A percentile compares a stretch with the other conserved stretches of the same genome.
These are phyloP conservation scores for Sextonia rubra DNA, from an alignment of 164 flowering plant genomes.

Conservation along the genomic window DNA sequence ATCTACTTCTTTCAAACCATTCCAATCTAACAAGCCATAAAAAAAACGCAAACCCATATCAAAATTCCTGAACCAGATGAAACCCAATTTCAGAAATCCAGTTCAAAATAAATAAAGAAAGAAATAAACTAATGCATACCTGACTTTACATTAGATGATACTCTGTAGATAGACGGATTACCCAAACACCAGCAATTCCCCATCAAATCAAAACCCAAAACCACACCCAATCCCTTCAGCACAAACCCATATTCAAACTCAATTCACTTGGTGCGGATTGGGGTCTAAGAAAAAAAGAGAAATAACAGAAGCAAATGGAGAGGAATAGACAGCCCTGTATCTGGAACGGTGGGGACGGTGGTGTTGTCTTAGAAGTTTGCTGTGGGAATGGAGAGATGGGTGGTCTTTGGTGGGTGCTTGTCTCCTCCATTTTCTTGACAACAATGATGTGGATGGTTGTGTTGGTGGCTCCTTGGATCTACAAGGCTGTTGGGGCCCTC, in stretches of 20 bases:
- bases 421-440: not conserved
- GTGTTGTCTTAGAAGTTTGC: too few species aligned
- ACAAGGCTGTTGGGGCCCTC: not conserved
- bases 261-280: not conserved
- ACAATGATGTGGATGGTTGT: not conserved
- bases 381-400: not conserved
- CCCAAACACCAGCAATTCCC: conserved; percentile 58
- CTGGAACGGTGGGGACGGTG: not conserved
- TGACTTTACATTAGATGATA: conserved; percentile 5
- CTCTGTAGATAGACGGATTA: conserved; percentile 28
- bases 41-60: not conserved
- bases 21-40: not conserved
- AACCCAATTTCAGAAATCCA: not conserved
- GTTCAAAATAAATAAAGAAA: not conserved
- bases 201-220: conserved; percentile 14
- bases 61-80: not conserved
- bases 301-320: not conserved
- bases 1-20: not conserved
- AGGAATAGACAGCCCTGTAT: not conserved
- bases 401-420: not conserved
- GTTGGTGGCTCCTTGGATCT: not conserved
- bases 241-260: conserved; percentile 5
- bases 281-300: not conserved
- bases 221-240: not conserved
- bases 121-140: conserved; percentile 49